Conservation (phyloP, 805 yeast species). For the Starmerella lactis-condensi region DNA sequence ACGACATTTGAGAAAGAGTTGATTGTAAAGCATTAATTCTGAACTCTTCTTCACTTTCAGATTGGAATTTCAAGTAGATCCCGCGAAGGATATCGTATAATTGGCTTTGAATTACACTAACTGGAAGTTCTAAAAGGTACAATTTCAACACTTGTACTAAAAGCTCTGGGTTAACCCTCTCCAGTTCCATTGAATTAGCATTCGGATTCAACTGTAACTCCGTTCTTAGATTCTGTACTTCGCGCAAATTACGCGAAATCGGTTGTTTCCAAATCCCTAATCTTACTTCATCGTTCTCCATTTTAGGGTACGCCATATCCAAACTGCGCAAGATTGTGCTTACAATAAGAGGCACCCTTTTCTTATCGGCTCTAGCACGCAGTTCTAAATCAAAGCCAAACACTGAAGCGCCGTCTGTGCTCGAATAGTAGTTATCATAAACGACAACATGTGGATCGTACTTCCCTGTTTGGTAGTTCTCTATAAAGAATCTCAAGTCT, state of each 20-base stretch:
- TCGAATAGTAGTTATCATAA: slow-evolving; percentile 64
- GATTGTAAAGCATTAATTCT: slow-evolving; percentile 49
- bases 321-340: slow-evolving; percentile 45
- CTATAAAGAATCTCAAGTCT: slow-evolving; percentile 49
- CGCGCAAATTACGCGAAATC: slow-evolving; percentile 16
- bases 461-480: slow-evolving; percentile 52
- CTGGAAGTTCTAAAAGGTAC: slow-evolving; percentile 63
- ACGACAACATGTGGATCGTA: slow-evolving; percentile 54
- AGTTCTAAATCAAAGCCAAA: slow-evolving; percentile 66
- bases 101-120: slow-evolving; percentile 46
- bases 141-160: slow-evolving; percentile 47
- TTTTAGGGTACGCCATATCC: slow-evolving; percentile 47
- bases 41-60: slow-evolving; percentile 21
- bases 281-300: slow-evolving; percentile 50
- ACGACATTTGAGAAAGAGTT: slow-evolving; percentile 46
- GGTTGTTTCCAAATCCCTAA: slow-evolving; percentile 50
- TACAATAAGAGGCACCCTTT: slow-evolving; percentile 50
- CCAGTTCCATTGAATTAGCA: not conserved
- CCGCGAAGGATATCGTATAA: slow-evolving; percentile 51
- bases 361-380: slow-evolving; percentile 51
- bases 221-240: slow-evolving; percentile 21
- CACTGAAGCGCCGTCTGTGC: slow-evolving; percentile 40
- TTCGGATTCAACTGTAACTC: slow-evolving; percentile 21
- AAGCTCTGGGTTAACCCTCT: slow-evolving; percentile 28
- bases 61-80: slow-evolving; percentile 37